These are phyloP conservation scores for Ascochyta fabae DNA, from an alignment of 2,329 filamentous ascomycete species.

Conservation along the genomic window DNA sequence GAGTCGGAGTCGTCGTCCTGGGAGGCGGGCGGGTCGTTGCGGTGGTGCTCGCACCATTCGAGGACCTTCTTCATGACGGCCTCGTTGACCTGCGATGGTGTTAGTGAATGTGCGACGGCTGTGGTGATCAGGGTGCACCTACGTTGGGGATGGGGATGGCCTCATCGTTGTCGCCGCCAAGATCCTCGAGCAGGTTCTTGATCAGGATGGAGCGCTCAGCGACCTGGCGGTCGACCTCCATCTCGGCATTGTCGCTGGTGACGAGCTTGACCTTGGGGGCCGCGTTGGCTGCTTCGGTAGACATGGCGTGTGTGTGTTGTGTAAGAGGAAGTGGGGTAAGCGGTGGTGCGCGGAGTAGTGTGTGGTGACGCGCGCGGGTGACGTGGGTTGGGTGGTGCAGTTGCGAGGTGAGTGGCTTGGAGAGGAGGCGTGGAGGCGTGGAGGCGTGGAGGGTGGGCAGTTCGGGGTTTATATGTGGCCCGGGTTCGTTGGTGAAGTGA, in stretches of 20 bases:
- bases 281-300: conserved; percentile 27
- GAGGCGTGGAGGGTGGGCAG: conserved; percentile 12
- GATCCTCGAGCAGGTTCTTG: conserved; percentile 97
- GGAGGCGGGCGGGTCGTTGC: conserved; percentile 80
- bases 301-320: conserved; percentile 25
- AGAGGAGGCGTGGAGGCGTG: conserved; percentile 14
- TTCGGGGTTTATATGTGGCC: conserved; percentile 21
- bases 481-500: conserved; percentile 6
- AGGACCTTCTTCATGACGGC: conserved; percentile 93
- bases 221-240: conserved; percentile 70
- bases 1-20: conserved; percentile 91
- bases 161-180: conserved; percentile 69
- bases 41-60: conserved; percentile 97
- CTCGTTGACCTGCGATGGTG: conserved; percentile 73
- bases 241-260: conserved; percentile 55
- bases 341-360: conserved; percentile 17
- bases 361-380: neutral
- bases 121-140: conserved; percentile 6
- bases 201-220: conserved; percentile 93
- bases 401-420: conserved; percentile 5
- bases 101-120: conserved; percentile 32
- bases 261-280: conserved; percentile 49
- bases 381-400: neutral
- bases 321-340: conserved; percentile 28
- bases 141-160: conserved; percentile 86